Conservation (phyloP, 345 rosid species). For the Acer campestre region DNA sequence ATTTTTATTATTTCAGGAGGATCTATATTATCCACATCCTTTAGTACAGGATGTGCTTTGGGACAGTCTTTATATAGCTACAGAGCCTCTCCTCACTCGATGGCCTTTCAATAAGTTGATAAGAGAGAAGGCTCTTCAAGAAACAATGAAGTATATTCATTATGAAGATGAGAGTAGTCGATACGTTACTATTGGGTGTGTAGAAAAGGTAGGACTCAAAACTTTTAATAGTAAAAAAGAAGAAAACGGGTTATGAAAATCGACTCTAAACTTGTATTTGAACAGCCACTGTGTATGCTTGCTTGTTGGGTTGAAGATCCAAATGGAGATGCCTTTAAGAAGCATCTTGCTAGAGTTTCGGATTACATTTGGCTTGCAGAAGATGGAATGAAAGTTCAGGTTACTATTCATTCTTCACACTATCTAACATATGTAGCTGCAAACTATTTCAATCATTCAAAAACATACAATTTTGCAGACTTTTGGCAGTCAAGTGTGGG, state of each 20-base stretch:
- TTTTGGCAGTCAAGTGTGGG: conserved; percentile 89
- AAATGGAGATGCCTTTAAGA: conserved; percentile 57
- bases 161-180: conserved; percentile 38
- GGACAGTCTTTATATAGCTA: conserved; percentile 26
- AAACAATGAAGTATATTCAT: conserved; percentile 22
- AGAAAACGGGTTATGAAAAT: no score
- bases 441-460: not conserved
- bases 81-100: conserved; percentile 39
- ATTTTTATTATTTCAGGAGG: not conserved
- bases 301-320: conserved; percentile 52
- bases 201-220: conserved; percentile 26
- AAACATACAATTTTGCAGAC: conserved; percentile 38
- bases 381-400: conserved; percentile 97
- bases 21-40: conserved; percentile 21
- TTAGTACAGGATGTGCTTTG: conserved; percentile 23
- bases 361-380: conserved; percentile 94
- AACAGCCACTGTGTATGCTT: conserved; percentile 37
- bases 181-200: conserved; percentile 41
- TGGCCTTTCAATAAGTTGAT: conserved; percentile 39
- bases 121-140: conserved; percentile 28
- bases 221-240: no score
- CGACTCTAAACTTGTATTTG: no score
- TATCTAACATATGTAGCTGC: no score
- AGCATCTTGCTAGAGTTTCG: conserved; percentile 72
- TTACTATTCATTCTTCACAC: not conserved